phyloP scores from a whole-genome alignment of 805 yeast genomes.

The Phaffomyces thermotolerans region DNA sequence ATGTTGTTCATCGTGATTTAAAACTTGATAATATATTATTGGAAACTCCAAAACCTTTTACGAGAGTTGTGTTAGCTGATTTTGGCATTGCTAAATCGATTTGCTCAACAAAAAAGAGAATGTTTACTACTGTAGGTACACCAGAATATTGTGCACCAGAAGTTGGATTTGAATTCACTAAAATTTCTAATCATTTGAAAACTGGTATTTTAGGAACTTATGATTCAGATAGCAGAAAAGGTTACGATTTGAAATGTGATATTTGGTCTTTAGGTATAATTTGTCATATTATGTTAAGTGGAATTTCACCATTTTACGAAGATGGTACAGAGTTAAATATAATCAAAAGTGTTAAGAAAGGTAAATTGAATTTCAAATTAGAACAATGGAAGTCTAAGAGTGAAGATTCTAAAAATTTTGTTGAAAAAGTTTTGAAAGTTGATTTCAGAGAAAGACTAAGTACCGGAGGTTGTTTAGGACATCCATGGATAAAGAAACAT shows the following conservation, averaged over 20 bases:
- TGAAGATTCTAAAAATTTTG: slow-evolving; percentile 38
- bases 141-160: slow-evolving; percentile 73
- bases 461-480: slow-evolving; percentile 33
- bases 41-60: slow-evolving; percentile 43
- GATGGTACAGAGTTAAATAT: slow-evolving; percentile 36
- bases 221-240: slow-evolving; percentile 17
- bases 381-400: slow-evolving; percentile 39
- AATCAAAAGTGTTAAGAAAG: slow-evolving; percentile 34
- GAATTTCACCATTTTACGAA: slow-evolving; percentile 56
- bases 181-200: slow-evolving; percentile 21
- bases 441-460: slow-evolving; percentile 32
- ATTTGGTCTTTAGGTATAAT: slow-evolving; percentile 66
- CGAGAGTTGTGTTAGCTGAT: slow-evolving; percentile 56
- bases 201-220: slow-evolving; percentile 20
- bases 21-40: slow-evolving; percentile 53
- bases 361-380: slow-evolving; percentile 31
- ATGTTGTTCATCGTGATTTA: slow-evolving; percentile 55
- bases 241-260: slow-evolving; percentile 54
- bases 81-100: slow-evolving; percentile 50
- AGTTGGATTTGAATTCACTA: slow-evolving; percentile 39
- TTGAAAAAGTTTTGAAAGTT: slow-evolving; percentile 32
- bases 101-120: slow-evolving; percentile 27
- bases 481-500: slow-evolving; percentile 42
- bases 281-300: slow-evolving; percentile 50
- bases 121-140: slow-evolving; percentile 52